These are phyloP conservation scores for Trichoderma oligosporum DNA, from an alignment of 2,329 filamentous ascomycete genomes.

Conservation along the genomic window DNA sequence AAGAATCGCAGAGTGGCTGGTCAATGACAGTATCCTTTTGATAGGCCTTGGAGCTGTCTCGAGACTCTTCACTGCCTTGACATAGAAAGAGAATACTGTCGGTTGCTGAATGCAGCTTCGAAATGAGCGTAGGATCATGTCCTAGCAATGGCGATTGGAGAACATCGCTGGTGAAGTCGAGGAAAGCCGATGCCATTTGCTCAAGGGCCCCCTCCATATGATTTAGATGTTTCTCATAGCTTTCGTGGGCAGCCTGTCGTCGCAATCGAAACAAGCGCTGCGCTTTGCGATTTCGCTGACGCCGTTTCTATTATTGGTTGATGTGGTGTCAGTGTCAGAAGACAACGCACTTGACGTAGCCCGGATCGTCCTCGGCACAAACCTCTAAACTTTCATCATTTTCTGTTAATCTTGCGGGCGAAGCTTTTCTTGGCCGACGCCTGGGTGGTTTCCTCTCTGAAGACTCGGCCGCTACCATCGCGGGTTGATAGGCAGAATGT, in stretches of 20 bases:
- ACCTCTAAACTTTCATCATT: conserved; percentile 7
- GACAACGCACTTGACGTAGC: no score
- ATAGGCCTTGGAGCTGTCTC: neutral
- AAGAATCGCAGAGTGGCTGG: neutral
- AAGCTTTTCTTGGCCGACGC: neutral
- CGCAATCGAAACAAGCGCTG: conserved; percentile 9
- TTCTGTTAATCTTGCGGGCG: neutral
- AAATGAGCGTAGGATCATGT: neutral
- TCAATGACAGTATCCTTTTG: neutral
- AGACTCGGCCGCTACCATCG: neutral
- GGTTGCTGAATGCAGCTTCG: conserved; percentile 6
- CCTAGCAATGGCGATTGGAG: conserved; percentile 6
- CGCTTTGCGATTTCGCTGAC: conserved; percentile 11
- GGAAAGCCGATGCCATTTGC: conserved; percentile 3
- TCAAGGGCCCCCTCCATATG: conserved; percentile 10
- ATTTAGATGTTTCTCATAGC: conserved; percentile 2
- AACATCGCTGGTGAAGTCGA: conserved; percentile 6
- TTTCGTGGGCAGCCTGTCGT: conserved; percentile 3
- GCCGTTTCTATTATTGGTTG: neutral
- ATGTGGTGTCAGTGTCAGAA: neutral
- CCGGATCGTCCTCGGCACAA: neutral
- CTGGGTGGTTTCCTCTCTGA: neutral
- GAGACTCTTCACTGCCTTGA: neutral
- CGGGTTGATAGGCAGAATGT: neutral
- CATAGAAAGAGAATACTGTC: conserved; percentile 8